Conservation (phyloP, 225 moss, liverwort and hornwort genomes). For the Anthoceros angustus region DNA sequence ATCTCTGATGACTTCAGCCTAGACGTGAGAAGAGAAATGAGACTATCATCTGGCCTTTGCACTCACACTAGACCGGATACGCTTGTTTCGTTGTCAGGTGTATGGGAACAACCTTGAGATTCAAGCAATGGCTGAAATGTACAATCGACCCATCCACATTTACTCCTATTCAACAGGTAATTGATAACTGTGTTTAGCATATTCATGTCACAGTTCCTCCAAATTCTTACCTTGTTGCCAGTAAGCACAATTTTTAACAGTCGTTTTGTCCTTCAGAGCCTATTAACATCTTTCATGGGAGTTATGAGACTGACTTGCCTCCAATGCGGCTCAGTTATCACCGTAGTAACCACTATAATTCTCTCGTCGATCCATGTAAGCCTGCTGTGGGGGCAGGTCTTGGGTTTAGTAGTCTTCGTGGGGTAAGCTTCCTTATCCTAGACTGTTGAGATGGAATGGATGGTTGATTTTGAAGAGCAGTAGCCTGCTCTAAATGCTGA, state of each 20-base stretch:
- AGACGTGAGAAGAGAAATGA: background rate
- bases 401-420: constrained; percentile 91
- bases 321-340: constrained; percentile 99
- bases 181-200: background rate
- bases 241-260: background rate
- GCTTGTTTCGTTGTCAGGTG: constrained; percentile 30
- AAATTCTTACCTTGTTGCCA: background rate
- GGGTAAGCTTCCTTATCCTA: constrained; percentile 46
- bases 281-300: constrained; percentile 94
- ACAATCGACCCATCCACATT: constrained; percentile 93
- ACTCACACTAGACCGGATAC: background rate
- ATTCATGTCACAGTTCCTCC: background rate
- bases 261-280: constrained; percentile 44
- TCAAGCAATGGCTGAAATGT: constrained; percentile 99
- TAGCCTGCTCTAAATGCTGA: constrained; percentile 8
- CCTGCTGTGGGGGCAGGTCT: constrained; percentile 96
- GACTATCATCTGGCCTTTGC: background rate
- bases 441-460: constrained; percentile 11
- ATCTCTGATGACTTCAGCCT: constrained; percentile 4
- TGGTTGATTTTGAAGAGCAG: constrained; percentile 10
- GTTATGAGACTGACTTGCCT: constrained; percentile 92
- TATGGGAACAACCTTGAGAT: constrained; percentile 98
- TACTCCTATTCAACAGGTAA: constrained; percentile 84
- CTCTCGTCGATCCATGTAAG: constrained; percentile 75
- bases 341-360: constrained; percentile 96